Conservation (phyloP, 1,139 yeast genomes). For the Lodderomyces pseudojiufengensis region DNA sequence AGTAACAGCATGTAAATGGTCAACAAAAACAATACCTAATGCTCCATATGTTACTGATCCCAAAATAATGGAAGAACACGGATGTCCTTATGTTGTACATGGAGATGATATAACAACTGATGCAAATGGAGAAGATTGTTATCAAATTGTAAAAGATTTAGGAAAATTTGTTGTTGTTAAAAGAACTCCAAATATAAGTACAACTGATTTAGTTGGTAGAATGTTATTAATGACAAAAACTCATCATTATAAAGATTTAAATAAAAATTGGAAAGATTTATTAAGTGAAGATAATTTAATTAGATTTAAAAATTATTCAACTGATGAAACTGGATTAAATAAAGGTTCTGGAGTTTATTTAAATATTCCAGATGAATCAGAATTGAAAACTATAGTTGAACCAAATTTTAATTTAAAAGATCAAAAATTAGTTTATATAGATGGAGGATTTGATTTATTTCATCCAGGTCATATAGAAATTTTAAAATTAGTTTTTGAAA, state of each 20-base stretch:
- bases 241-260: slow-evolving; percentile 51
- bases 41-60: slow-evolving; percentile 98
- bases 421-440: slow-evolving; percentile 52
- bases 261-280: slow-evolving; percentile 22
- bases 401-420: slow-evolving; percentile 18
- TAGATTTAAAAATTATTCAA: slow-evolving; percentile 56
- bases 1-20: slow-evolving; percentile 90
- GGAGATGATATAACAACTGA: slow-evolving; percentile 98
- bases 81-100: slow-evolving; percentile 87
- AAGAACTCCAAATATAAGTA: slow-evolving; percentile 89
- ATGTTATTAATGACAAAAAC: slow-evolving; percentile 61
- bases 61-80: slow-evolving; percentile 64
- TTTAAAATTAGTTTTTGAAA: slow-evolving; percentile 42
- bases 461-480: slow-evolving; percentile 90
- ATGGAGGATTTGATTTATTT: slow-evolving; percentile 89
- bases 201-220: slow-evolving; percentile 93
- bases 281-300: slow-evolving; percentile 31
- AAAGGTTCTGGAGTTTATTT: slow-evolving; percentile 62
- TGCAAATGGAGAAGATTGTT: slow-evolving; percentile 92
- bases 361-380: slow-evolving; percentile 9
- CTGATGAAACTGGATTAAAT: slow-evolving; percentile 58
- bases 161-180: slow-evolving; percentile 89
- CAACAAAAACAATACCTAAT: slow-evolving; percentile 61
- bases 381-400: slow-evolving; percentile 26
- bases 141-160: slow-evolving; percentile 73